Conservation (phyloP, 108 stramenopile species). For the Cylindrotheca fusiformis region DNA sequence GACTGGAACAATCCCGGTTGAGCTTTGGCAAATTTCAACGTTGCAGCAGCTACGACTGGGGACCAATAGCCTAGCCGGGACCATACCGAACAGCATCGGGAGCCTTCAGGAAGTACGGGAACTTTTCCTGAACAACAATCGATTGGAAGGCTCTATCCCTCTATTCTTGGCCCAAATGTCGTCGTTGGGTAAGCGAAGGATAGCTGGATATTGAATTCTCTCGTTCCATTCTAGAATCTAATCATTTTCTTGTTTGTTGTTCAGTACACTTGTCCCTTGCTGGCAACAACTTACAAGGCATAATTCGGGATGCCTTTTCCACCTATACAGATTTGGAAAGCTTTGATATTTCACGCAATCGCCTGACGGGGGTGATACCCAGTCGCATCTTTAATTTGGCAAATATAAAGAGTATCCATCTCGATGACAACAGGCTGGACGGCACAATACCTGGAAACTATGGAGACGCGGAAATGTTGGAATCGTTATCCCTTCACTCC, state of each 20-base stretch:
- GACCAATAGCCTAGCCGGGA: slow-evolving; percentile 50
- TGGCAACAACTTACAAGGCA: slow-evolving; percentile 23
- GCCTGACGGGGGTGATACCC: slow-evolving; percentile 24
- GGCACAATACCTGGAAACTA: slow-evolving; percentile 19
- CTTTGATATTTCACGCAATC: slow-evolving; percentile 21
- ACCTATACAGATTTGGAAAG: slow-evolving; percentile 10
- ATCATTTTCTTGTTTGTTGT: too few relatives aligned
- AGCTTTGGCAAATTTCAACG: slow-evolving; percentile 37
- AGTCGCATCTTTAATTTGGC: slow-evolving; percentile 11
- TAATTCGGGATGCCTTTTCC: slow-evolving; percentile 18
- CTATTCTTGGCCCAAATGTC: slow-evolving; percentile 17
- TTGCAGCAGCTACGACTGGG: slow-evolving; percentile 45
- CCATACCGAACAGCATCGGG: slow-evolving; percentile 37
- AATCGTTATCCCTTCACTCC: slow-evolving; percentile 24
- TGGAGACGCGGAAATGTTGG: slow-evolving; percentile 18
- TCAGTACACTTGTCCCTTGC: slow-evolving; percentile 17
- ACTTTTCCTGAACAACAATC: slow-evolving; percentile 6
- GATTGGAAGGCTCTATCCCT: slow-evolving; percentile 8
- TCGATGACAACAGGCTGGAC: slow-evolving; percentile 21
- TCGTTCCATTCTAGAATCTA: slow-evolving; percentile 4
- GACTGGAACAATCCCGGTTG: slow-evolving; percentile 30
- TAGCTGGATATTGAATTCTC: too few relatives aligned
- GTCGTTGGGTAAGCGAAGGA: too few relatives aligned
- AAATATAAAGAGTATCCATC: slow-evolving; percentile 9
- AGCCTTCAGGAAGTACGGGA: slow-evolving; percentile 1